These are phyloP conservation scores for Truncatella angustata DNA, from an alignment of 2,329 filamentous ascomycete species.

Conservation along the genomic window DNA sequence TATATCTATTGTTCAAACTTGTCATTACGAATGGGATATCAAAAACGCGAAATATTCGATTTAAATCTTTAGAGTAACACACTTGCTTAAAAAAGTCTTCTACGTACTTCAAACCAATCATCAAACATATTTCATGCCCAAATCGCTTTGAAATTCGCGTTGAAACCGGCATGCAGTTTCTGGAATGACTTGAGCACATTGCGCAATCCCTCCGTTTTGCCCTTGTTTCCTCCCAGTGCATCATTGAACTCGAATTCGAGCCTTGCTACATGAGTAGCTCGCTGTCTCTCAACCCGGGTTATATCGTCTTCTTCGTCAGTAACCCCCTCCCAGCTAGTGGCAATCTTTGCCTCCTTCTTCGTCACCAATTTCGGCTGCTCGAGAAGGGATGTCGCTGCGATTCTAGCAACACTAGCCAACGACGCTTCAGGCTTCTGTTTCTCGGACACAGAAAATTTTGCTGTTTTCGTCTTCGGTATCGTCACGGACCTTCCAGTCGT, in stretches of 20 bases:
- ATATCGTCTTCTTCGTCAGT: not conserved
- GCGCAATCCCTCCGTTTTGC: not conserved
- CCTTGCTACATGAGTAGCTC: not conserved
- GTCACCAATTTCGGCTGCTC: not conserved
- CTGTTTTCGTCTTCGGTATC: constrained; percentile 33
- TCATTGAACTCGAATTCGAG: not conserved
- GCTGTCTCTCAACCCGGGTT: not conserved
- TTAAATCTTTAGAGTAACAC: too few relatives aligned
- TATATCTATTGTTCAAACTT: too few relatives aligned
- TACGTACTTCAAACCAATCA: not conserved
- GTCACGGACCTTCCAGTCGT: constrained; percentile 32
- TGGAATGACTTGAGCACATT: not conserved
- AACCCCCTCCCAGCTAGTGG: not conserved
- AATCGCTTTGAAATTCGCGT: not conserved
- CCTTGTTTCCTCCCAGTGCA: not conserved
- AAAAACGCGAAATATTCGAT: too few relatives aligned
- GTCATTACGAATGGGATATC: too few relatives aligned
- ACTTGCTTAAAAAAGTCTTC: too few relatives aligned
- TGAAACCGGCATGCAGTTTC: not conserved
- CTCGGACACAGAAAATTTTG: constrained; percentile 19
- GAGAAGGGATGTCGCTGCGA: not conserved
- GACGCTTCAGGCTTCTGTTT: not conserved
- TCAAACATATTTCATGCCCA: not conserved
- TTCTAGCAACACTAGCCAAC: not conserved
- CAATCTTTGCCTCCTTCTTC: not conserved